Conservation (phyloP, 768 basidiomycete species). For the Termitomyces sp. region DNA sequence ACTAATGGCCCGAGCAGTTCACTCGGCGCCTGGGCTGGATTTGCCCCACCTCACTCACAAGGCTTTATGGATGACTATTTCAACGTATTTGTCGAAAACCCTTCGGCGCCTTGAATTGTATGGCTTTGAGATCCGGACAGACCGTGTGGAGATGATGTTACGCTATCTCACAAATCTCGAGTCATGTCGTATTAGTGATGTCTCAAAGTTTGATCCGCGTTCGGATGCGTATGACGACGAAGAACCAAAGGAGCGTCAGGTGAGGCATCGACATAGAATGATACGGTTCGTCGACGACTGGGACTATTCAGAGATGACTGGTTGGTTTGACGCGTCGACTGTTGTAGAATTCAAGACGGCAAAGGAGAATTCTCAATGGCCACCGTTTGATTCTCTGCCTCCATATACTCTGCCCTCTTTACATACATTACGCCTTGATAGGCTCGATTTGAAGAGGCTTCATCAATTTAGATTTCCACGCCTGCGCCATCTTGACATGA, state of each 20-base stretch:
- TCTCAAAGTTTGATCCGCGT: neutral
- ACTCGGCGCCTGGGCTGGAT: fast-evolving
- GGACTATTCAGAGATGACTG: neutral
- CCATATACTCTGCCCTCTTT: neutral
- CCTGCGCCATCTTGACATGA: neutral
- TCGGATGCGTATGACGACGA: neutral
- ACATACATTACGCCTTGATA: too few species aligned
- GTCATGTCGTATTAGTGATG: neutral
- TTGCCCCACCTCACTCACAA: neutral
- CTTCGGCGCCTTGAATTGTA: neutral
- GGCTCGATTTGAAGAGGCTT: neutral
- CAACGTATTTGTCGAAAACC: neutral
- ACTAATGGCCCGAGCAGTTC: neutral
- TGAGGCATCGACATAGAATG: neutral
- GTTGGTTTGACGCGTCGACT: neutral
- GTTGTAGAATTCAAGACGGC: neutral
- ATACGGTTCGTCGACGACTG: neutral
- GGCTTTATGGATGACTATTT: neutral
- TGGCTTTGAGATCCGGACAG: neutral
- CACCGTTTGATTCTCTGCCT: neutral
- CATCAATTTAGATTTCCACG: neutral
- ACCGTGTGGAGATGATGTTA: neutral
- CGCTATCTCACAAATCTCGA: neutral
- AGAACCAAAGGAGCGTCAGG: neutral
- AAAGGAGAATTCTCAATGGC: neutral